Evolutionary conservation across 208 protist species (phyloP), one percentile per base, ranked within the genome.

Genomic region (Phytomonas francai): DNA sequence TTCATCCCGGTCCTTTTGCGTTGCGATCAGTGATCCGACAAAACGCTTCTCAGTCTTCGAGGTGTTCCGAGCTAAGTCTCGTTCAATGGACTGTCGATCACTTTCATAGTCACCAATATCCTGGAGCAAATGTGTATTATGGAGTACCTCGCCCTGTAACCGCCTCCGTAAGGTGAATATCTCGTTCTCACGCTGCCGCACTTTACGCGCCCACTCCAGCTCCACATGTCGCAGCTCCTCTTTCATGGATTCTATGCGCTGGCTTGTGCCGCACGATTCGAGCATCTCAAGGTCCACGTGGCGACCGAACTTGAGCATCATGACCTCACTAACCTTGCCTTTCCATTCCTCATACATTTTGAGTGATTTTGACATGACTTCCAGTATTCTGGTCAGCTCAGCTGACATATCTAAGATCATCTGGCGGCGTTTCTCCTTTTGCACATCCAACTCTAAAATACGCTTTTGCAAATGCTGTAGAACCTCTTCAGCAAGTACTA

Each of bases 221-320:
- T 97, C 95, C 62, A 89, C 77, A 58, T 80, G 71, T 22, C 87
- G 88, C 57, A 97, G 84, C 77, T 87, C 75, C 75, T 95, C 89
- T 65, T 94, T 95, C 76, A 96, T 78, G 36, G 89, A 76, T 70
- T 97, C 94, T 58, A 96, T 93, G 34, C 79, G 76, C 65, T 89
- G 83, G 76, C 93, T 93, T 8, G 93, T 87, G 25, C 83, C 83
- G 57, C 88, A 88, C 14, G 83, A 87, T 70, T 97, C 91, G 9
- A 98, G 78, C 72, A 90, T 80, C 69, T 98, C 97, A 22, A 98
- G 65, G 56, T 98, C 92, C 12, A 98, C 89, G 25, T 83, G 76
- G 62, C 93, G 87, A 14, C 97, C 97, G 72, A 98, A 98, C 77
- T 97, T 97, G 56, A 98, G 78, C 72, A 97, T 79, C 89, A 98